A percentile compares a stretch with the other conserved stretches of the same genome.
These are phyloP conservation scores for Amylocarpus encephaloides DNA, from an alignment of 2,329 filamentous ascomycete genomes.

Conservation along the genomic window DNA sequence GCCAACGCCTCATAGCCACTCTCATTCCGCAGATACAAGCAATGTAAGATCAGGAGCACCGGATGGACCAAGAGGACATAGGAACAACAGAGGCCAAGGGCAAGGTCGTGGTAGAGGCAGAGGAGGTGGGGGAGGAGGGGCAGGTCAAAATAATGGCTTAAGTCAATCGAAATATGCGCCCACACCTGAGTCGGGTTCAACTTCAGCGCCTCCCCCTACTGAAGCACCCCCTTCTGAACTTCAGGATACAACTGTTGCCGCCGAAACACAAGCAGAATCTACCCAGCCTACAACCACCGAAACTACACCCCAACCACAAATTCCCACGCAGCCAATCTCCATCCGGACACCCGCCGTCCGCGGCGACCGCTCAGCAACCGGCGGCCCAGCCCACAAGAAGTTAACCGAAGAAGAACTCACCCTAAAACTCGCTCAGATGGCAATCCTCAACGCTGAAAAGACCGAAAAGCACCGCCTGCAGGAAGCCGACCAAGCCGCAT, in stretches of 20 bases:
- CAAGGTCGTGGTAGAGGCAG: slow-evolving; percentile 10
- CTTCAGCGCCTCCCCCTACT: neutral
- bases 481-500: slow-evolving; percentile 61
- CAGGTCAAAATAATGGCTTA: slow-evolving; percentile 15
- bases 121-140: slow-evolving; percentile 12
- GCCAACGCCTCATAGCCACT: neutral
- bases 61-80: slow-evolving; percentile 5
- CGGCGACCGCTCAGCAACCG: slow-evolving; percentile 48
- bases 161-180: slow-evolving; percentile 21
- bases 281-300: neutral
- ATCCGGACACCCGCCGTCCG: slow-evolving; percentile 39
- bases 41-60: neutral
- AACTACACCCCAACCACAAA: neutral
- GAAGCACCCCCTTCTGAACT: neutral
- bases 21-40: slow-evolving; percentile 1
- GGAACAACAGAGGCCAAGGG: slow-evolving; percentile 8
- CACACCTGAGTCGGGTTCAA: slow-evolving; percentile 4
- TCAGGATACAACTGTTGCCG: neutral
- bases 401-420: slow-evolving; percentile 59
- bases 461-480: slow-evolving; percentile 56
- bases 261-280: neutral
- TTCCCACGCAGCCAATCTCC: slow-evolving; percentile 1
- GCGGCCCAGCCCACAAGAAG: slow-evolving; percentile 49
- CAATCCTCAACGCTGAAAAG: slow-evolving; percentile 53
- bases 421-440: slow-evolving; percentile 54